These are phyloP conservation scores for Coniochaeta ligniaria DNA, from an alignment of 2,329 filamentous ascomycete species.

Conservation along the genomic window DNA sequence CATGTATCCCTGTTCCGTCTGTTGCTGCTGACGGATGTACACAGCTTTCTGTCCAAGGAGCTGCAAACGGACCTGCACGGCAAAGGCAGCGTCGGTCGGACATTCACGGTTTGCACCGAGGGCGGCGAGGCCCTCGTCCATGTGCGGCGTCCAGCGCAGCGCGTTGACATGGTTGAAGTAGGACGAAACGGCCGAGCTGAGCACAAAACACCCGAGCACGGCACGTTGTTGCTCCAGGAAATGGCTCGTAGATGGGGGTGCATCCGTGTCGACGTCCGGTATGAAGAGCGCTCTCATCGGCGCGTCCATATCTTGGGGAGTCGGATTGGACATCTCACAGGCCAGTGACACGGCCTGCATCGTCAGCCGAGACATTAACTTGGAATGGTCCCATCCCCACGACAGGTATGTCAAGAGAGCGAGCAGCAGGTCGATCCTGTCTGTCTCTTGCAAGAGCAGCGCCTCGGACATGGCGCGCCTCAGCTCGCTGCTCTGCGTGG, in stretches of 20 bases:
- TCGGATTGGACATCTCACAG: slow-evolving; percentile 18
- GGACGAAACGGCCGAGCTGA: slow-evolving; percentile 23
- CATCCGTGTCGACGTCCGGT: too few relatives aligned
- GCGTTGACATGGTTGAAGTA: slow-evolving; percentile 25
- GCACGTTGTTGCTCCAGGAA: slow-evolving; percentile 17
- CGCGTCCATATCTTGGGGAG: background rate
- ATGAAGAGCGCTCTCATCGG: too few relatives aligned
- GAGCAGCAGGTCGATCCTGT: slow-evolving; percentile 25
- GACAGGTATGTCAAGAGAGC: slow-evolving; percentile 26
- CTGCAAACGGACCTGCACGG: slow-evolving; percentile 27
- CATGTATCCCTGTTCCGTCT: too few relatives aligned
- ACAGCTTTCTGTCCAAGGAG: slow-evolving; percentile 22
- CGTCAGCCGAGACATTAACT: slow-evolving; percentile 25
- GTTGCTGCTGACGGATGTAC: slow-evolving; percentile 11
- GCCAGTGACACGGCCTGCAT: slow-evolving; percentile 28
- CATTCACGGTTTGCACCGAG: slow-evolving; percentile 17
- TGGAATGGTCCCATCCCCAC: slow-evolving; percentile 24
- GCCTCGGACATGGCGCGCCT: slow-evolving; percentile 21
- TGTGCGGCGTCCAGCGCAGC: slow-evolving; percentile 27
- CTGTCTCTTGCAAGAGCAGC: slow-evolving; percentile 15
- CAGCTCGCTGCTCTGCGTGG: slow-evolving; percentile 19
- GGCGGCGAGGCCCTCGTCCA: slow-evolving; percentile 25
- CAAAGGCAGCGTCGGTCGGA: slow-evolving; percentile 21
- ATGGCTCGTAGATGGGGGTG: slow-evolving; percentile 20
- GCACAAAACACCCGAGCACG: slow-evolving; percentile 21